Evolutionary conservation across 1,284 basidiomycete species (phyloP).

Genomic region (Papiliotrema fonsecae): DNA sequence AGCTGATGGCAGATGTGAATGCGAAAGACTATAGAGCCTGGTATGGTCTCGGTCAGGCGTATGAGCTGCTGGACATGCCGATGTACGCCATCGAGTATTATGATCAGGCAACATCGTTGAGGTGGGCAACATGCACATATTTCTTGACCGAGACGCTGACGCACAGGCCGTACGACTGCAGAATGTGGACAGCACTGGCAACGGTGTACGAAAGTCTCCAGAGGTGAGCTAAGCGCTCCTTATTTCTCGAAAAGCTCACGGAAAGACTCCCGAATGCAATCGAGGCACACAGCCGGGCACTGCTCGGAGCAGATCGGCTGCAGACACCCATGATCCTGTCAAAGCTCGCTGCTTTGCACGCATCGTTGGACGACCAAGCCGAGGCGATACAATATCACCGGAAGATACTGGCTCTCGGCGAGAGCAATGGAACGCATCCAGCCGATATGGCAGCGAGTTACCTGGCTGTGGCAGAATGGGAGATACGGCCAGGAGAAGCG

Average conservation of each 20-base stretch:
- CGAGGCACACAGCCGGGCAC: constrained; percentile 79
- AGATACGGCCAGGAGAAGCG: constrained; percentile 53
- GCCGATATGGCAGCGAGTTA: constrained; percentile 74
- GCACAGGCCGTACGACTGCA: constrained; percentile 84
- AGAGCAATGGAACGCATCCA: constrained; percentile 56
- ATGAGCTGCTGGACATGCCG: constrained; percentile 93
- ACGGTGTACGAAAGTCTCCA: constrained; percentile 89
- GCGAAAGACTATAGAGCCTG: constrained; percentile 96
- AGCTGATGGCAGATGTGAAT: constrained; percentile 72
- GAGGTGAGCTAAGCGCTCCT: constrained; percentile 52
- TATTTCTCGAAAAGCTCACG: not conserved
- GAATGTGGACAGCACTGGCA: constrained; percentile 93
- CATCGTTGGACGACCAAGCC: constrained; percentile 55
- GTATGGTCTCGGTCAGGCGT: constrained; percentile 98
- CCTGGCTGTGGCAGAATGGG: constrained; percentile 72
- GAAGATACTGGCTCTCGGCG: constrained; percentile 66
- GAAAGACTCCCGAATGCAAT: constrained; percentile 74
- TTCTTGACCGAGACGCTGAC: constrained; percentile 7
- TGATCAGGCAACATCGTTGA: constrained; percentile 86
- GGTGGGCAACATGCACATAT: constrained; percentile 53
- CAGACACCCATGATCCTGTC: constrained; percentile 66
- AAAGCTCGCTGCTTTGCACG: constrained; percentile 70
- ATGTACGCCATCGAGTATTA: constrained; percentile 96
- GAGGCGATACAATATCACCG: constrained; percentile 32
- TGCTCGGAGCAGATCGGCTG: constrained; percentile 73